Conservation (phyloP, 2,329 filamentous ascomycete genomes). For the Pseudocercospora ulei region DNA sequence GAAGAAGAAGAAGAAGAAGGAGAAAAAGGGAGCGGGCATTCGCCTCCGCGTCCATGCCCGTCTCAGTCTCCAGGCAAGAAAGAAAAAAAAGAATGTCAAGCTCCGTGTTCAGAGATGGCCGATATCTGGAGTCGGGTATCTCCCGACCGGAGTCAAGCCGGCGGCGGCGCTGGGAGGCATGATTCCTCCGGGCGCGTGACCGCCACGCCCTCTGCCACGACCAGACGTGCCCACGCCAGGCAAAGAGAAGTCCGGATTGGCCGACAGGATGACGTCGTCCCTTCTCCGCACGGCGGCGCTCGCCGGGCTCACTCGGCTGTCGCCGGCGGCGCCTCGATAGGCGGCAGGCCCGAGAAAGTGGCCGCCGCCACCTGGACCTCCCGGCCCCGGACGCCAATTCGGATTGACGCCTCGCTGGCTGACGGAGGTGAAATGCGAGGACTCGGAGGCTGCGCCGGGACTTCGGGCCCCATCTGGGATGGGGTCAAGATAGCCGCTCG, state of each 20-base stretch:
- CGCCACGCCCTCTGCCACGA: conserved; percentile 28
- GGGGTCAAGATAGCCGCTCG: conserved; percentile 48
- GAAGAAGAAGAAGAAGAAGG: no score
- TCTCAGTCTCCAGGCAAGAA: no score
- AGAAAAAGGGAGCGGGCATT: no score
- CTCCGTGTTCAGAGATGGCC: conserved; percentile 2
- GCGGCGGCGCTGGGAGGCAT: conserved; percentile 19
- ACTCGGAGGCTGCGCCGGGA: conserved; percentile 55
- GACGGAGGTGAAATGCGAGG: conserved; percentile 79
- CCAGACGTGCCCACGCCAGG: conserved; percentile 41
- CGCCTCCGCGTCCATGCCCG: no score
- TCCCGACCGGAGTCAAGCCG: conserved; percentile 28
- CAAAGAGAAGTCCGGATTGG: conserved; percentile 78
- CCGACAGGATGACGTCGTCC: conserved; percentile 64
- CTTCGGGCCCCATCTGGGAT: conserved; percentile 55
- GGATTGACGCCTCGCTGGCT: conserved; percentile 83
- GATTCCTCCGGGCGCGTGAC: conserved; percentile 30
- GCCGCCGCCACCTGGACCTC: conserved; percentile 4
- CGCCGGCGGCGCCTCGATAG: conserved; percentile 22
- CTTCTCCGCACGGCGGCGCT: conserved; percentile 41
- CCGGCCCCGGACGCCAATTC: conserved; percentile 58
- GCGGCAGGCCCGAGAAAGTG: conserved; percentile 35
- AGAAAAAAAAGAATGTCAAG: no score
- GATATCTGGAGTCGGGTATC: conserved; percentile 29
- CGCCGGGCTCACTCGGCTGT: conserved; percentile 24